Percentiles rank a stretch among this genome's conserved stretches.
Conservation (phyloP, 306 rosid genomes). For the Begonia fuchsioides region DNA sequence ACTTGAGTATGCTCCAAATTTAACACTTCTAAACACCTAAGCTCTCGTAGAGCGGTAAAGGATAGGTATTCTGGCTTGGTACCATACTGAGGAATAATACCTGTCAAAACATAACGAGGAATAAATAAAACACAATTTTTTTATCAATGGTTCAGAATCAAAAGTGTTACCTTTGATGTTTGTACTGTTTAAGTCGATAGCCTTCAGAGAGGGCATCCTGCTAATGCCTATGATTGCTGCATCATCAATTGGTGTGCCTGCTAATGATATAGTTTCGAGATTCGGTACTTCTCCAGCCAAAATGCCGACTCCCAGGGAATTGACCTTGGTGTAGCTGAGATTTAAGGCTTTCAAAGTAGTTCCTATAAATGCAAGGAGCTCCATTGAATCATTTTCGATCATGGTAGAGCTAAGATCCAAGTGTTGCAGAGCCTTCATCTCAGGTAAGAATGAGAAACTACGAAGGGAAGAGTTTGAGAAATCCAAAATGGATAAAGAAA, state of each 20-base stretch:
- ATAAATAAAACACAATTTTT: constrained; percentile 2
- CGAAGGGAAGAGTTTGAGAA: constrained; percentile 40
- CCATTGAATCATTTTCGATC: constrained; percentile 49
- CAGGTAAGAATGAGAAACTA: constrained; percentile 43
- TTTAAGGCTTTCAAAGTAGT: constrained; percentile 13
- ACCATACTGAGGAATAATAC: constrained; percentile 24
- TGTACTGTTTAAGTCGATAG: constrained; percentile 60
- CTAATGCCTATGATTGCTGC: constrained; percentile 35
- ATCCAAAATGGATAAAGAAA: constrained; percentile 41
- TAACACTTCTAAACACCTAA: constrained; percentile 43
- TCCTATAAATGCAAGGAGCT: constrained; percentile 2
- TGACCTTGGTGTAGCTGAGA: constrained; percentile 54
- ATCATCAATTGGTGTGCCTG: constrained; percentile 65
- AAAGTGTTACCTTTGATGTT: constrained; percentile 50
- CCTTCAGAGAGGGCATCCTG: constrained; percentile 68
- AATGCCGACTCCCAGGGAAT: constrained; percentile 53
- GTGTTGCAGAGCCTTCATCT: constrained; percentile 44
- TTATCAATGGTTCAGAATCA: background rate
- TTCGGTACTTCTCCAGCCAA: constrained; percentile 64
- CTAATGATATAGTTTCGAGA: constrained; percentile 51
- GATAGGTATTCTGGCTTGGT: constrained; percentile 23
- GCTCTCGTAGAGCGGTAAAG: constrained; percentile 34
- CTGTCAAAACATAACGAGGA: constrained; percentile 19
- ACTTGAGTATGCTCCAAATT: constrained; percentile 54
- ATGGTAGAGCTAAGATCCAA: constrained; percentile 63